Evolutionary conservation across 2,329 filamentous ascomycete species (phyloP).

Genomic region (Fusarium sp.): DNA sequence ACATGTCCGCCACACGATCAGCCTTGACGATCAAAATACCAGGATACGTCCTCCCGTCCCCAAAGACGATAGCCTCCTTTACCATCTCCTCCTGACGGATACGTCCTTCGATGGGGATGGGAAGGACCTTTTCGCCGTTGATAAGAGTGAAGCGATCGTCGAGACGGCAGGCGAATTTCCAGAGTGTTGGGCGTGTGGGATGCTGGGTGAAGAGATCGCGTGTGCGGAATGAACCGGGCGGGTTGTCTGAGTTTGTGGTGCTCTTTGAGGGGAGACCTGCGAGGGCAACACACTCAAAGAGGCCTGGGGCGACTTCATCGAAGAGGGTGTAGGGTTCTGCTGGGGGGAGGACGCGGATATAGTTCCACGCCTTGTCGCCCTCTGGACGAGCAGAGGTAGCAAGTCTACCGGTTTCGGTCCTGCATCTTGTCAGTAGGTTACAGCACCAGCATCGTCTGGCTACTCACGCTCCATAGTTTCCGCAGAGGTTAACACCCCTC

Average conservation of each 20-base stretch:
- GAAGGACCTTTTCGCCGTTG: constrained; percentile 60
- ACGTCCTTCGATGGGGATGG: constrained; percentile 59
- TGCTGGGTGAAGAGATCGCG: constrained; percentile 56
- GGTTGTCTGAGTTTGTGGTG: constrained; percentile 51
- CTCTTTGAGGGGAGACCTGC: constrained; percentile 52
- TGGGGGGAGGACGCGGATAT: constrained; percentile 46
- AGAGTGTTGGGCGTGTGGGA: constrained; percentile 51
- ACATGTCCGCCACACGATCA: constrained; percentile 53
- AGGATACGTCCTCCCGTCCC: constrained; percentile 60
- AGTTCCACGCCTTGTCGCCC: constrained; percentile 45
- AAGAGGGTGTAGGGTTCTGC: constrained; percentile 39
- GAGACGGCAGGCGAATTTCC: constrained; percentile 57
- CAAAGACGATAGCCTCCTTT: constrained; percentile 66
- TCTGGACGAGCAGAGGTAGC: constrained; percentile 42
- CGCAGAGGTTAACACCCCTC: constrained; percentile 63
- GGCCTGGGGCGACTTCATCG: constrained; percentile 44
- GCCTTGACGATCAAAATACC: constrained; percentile 63
- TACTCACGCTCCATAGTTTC: constrained; percentile 64
- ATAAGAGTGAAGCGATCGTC: constrained; percentile 57
- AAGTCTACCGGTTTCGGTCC: constrained; percentile 43
- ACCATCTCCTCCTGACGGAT: constrained; percentile 63
- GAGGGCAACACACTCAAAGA: constrained; percentile 51
- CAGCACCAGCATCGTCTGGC: fast-evolving
- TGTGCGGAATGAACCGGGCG: constrained; percentile 56
- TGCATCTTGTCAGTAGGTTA: not conserved